phyloP scores from a whole-genome alignment of 345 rosid genomes.

The Populus nigra region DNA sequence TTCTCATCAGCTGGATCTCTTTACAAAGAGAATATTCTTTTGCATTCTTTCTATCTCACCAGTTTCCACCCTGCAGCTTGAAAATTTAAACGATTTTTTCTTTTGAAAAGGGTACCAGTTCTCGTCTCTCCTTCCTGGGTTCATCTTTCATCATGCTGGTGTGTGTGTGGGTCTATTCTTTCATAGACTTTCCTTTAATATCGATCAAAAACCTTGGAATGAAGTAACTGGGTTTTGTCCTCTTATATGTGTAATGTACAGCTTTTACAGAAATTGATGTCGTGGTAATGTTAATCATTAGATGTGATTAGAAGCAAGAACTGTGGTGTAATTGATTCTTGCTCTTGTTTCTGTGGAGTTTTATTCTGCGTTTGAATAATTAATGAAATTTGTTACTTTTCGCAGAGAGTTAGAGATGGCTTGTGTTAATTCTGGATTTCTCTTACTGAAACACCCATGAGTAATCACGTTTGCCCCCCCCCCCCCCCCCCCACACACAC shows the following conservation, averaged over 20 bases:
- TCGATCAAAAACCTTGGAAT: too few relatives aligned
- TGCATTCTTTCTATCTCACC: neutral
- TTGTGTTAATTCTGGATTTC: neutral
- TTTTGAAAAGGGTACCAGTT: slow-evolving; percentile 10
- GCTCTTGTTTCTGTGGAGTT: neutral
- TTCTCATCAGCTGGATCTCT: neutral
- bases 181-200: neutral
- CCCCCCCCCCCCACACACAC: too few relatives aligned
- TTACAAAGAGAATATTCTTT: neutral
- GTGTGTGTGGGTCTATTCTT: neutral
- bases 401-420: neutral
- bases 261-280: neutral
- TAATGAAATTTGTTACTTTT: neutral
- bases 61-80: neutral
- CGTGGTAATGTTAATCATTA: neutral
- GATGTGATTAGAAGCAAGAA: neutral
- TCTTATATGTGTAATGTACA: neutral
- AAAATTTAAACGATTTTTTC: neutral
- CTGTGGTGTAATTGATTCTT: neutral
- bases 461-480: neutral
- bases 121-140: neutral
- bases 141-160: neutral
- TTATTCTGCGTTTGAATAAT: neutral
- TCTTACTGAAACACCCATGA: neutral
- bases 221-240: neutral